Evolutionary conservation across 2,329 filamentous ascomycete species (phyloP), one percentile per base, ranked within the genome.

Genomic region (Tolypocladium sp.): DNA sequence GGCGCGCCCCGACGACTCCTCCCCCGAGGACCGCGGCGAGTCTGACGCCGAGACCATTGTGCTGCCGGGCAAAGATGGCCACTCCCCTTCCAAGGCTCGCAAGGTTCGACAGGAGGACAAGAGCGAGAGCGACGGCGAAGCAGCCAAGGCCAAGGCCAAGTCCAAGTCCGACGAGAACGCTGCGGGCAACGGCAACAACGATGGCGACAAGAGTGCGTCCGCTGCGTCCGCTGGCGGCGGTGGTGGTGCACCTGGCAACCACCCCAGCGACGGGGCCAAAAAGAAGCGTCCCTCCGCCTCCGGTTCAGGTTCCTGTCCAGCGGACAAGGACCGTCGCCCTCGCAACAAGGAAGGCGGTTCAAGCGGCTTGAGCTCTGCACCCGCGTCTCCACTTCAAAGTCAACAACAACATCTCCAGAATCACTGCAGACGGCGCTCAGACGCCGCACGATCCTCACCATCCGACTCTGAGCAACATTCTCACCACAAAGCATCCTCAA

Each of bases 1-100:
- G 17, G 57, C 64, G 22, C 63, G 59, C 57, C 67, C 73, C 25
- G 68, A 72, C 58, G 77, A 81, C 57, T 77, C 81, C 59, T 71
- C 66, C 58, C 71, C 70, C 27, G 75, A 75, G 60, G 85, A 86
- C 60, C 84, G 80, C 67, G 85, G 80, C 67, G 85, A 87, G 66
- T 90, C 87, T 1, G 87, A 90, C 68, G 86, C 87, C 55, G 87
- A 90, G 73, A 90, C 87, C 17, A 87, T 89, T 62, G 86, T 90
- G 41, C 71, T 89, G 40, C 80, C 84, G 13, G 84, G 83, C 35
- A 88, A 87, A 68, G 82, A 87, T 68, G 83, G 83, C 44, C 76
- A 84, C 66, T 87, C 84, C 30, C 84, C 84, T 0, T 82, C 83
- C 60, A 87, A 87, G 71, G 77, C 77, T 60, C 80, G 83, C 60